Evolutionary conservation across 1,284 basidiomycete genomes (phyloP).

Genomic region (Pseudozyma tsukubaensis): DNA sequence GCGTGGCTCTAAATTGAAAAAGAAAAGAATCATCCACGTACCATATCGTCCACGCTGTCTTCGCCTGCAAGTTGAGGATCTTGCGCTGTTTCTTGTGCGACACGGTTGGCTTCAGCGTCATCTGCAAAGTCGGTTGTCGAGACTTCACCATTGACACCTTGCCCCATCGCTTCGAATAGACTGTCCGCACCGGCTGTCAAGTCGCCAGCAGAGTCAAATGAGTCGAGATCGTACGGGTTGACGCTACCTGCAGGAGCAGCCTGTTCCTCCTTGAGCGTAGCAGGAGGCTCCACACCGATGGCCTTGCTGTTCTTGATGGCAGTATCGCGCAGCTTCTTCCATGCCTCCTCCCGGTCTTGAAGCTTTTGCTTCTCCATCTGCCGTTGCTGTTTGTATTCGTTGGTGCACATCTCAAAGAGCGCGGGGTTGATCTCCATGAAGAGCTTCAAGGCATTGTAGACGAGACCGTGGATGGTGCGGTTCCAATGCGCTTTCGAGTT

Average conservation of each 20-base stretch:
- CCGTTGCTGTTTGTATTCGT: constrained; percentile 89
- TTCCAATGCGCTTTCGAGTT: constrained; percentile 99
- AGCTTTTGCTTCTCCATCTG: constrained; percentile 62
- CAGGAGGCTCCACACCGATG: constrained; percentile 55
- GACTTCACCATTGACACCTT: constrained; percentile 53
- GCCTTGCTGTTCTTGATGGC: constrained; percentile 61
- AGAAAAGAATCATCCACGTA: constrained; percentile 25
- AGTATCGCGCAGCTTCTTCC: constrained; percentile 59
- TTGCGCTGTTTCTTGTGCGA: constrained; percentile 39
- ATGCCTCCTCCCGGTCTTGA: constrained; percentile 61
- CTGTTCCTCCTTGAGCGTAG: constrained; percentile 55
- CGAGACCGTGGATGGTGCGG: constrained; percentile 97
- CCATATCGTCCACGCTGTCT: constrained; percentile 54
- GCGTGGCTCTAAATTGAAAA: background rate
- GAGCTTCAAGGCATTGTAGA: constrained; percentile 96
- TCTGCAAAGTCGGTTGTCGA: constrained; percentile 61
- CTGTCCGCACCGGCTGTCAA: constrained; percentile 42
- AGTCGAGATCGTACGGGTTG: constrained; percentile 52
- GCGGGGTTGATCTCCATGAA: constrained; percentile 99
- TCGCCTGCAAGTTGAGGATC: constrained; percentile 21
- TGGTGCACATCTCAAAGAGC: constrained; percentile 91
- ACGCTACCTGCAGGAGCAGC: constrained; percentile 52
- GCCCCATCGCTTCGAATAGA: constrained; percentile 36
- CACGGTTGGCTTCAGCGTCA: constrained; percentile 51
- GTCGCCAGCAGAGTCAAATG: constrained; percentile 50